Percentiles rank a stretch among this genome's conserved stretches.
These are phyloP conservation scores for Gliomastix tumulicola DNA, from an alignment of 2,329 filamentous ascomycete species.

Conservation along the genomic window DNA sequence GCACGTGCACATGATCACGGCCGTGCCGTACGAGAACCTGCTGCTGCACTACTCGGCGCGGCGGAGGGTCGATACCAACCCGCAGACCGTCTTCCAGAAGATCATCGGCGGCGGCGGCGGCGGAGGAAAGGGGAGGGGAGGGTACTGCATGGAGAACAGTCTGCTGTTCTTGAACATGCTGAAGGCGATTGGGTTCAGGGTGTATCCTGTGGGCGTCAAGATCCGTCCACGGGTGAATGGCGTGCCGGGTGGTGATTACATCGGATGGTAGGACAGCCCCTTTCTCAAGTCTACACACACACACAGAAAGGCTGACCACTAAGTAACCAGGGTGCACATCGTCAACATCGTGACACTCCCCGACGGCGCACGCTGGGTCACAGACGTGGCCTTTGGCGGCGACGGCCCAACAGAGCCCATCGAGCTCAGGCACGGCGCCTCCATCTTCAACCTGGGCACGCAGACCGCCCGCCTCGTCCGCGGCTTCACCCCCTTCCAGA, in stretches of 20 bases:
- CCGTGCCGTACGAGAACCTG: slow-evolving; percentile 50
- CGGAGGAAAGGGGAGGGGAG: slow-evolving; percentile 35
- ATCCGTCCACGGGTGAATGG: slow-evolving; percentile 30
- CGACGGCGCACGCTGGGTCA: slow-evolving; percentile 37
- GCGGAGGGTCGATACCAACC: slow-evolving; percentile 32
- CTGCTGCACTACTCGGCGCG: slow-evolving; percentile 40
- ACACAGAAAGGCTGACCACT: slow-evolving; percentile 1
- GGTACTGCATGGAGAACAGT: slow-evolving; percentile 55
- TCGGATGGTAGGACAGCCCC: slow-evolving; percentile 31
- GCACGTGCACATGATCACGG: slow-evolving; percentile 38
- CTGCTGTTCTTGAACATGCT: slow-evolving; percentile 48
- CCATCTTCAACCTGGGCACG: slow-evolving; percentile 42
- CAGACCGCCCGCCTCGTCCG: slow-evolving; percentile 48
- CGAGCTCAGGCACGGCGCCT: slow-evolving; percentile 34
- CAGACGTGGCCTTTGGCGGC: slow-evolving; percentile 60
- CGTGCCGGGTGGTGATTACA: slow-evolving; percentile 32
- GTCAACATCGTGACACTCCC: slow-evolving; percentile 52
- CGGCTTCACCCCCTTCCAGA: slow-evolving; percentile 38
- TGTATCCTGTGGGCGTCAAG: slow-evolving; percentile 49
- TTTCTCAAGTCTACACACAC: slow-evolving; percentile 1
- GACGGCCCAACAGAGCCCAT: slow-evolving; percentile 53
- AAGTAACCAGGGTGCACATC: slow-evolving; percentile 40
- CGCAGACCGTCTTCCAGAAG: slow-evolving; percentile 40
- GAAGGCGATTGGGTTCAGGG: slow-evolving; percentile 40
- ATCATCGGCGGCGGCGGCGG: slow-evolving; percentile 32